Evolutionary conservation across 2,329 filamentous ascomycete species (phyloP), one percentile per base, ranked within the genome.

Genomic region (Nothomitra cinnamomea): DNA sequence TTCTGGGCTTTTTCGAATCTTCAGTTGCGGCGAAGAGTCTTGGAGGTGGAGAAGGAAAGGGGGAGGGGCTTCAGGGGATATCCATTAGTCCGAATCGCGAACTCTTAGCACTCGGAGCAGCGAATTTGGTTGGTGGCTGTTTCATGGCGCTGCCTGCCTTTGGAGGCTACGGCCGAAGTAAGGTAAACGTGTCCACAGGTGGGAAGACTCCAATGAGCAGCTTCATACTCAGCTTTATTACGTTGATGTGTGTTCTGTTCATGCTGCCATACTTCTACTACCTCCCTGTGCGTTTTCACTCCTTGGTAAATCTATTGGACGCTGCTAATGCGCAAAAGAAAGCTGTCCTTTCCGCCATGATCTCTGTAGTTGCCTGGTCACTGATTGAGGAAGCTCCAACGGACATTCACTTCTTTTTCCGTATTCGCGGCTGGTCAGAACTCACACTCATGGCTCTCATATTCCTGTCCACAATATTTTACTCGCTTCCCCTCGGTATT

Each of bases 1-100:
- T 98, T 22, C 80, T 98, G 0, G 92, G 92, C n/a, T 98, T 98
- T 68, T 98, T 98, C 61, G 92, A 98, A 67, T 95, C 87, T 2
- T 95, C 88, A 0, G 88, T 98, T 12, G 92, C 92, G 1, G 92
- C 92, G 36, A 96, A 96, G 69, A 90, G 86, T 57, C 71, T 98
- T 2, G 85, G 84, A 13, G 72, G 71, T 49, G 72, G 72, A 5
- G 78, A 71, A 54, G 60, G 61, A 10, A 66, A 64, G 10, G 70
- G 78, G 42, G 78, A 83, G 57, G 79, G 79, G 8, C 82, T 95
- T 32, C 78, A 85, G 56, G 84, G 81, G 32, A 87, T 95, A 64
- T 79, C 84, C 52, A 73, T 95, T 42, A 95, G 88, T 63, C 79
- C 92, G 1, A 98, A 98, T 64, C 77, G 92, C 49, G 92, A 98